These are phyloP conservation scores for Phytopythium mirpurense DNA, from an alignment of 352 stramenopile species.

Conservation along the genomic window DNA sequence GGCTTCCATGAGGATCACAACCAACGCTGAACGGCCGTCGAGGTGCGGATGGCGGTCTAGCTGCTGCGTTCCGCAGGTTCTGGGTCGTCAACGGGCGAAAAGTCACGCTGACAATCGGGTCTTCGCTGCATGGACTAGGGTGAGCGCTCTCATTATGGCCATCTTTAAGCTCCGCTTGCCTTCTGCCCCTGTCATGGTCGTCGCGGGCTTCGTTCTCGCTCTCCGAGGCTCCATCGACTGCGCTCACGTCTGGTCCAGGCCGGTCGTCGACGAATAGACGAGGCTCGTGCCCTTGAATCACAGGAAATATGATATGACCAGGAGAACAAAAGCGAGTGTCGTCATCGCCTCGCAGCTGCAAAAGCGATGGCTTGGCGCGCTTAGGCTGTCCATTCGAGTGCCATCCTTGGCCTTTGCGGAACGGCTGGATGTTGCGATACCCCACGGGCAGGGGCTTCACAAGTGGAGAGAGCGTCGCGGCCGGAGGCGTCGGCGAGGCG, in stretches of 20 bases:
- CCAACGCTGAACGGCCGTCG: constrained; percentile 14
- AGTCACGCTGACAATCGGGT: background rate
- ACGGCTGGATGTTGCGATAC: constrained; percentile 64
- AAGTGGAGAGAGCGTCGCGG: constrained; percentile 40
- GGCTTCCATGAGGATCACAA: constrained; percentile 5
- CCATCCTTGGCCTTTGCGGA: constrained; percentile 63
- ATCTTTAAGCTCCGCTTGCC: background rate
- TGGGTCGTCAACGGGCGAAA: constrained; percentile 1
- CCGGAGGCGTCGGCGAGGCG: background rate
- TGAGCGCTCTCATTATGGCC: background rate
- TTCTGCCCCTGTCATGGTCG: constrained; percentile 2
- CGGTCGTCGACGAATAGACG: background rate
- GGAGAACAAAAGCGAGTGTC: constrained; percentile 11
- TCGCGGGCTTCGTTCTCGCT: constrained; percentile 9
- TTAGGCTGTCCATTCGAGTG: constrained; percentile 47
- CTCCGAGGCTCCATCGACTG: background rate
- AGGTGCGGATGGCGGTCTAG: constrained; percentile 16
- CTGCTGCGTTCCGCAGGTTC: background rate
- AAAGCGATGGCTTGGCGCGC: background rate
- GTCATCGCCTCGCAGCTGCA: constrained; percentile 10
- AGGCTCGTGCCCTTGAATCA: constrained; percentile 11
- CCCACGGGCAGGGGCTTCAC: constrained; percentile 52
- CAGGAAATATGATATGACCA: constrained; percentile 43
- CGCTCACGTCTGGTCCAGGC: background rate
- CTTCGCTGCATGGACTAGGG: background rate